Conservation (phyloP, 306 rosid species). For the Astragalus membranaceus region DNA sequence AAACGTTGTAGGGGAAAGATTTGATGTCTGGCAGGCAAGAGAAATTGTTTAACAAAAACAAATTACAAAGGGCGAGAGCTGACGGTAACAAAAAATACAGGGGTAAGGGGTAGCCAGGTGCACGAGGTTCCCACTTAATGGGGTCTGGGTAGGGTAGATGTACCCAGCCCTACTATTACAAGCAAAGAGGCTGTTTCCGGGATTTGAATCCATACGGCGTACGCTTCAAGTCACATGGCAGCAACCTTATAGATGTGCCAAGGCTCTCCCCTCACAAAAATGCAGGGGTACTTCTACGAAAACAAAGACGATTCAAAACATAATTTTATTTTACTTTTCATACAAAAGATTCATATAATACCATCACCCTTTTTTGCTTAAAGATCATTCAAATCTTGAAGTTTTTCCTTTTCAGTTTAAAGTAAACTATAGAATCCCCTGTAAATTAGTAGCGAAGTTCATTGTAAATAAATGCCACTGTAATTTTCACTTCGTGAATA, state of each 20-base stretch:
- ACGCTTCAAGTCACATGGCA: no score
- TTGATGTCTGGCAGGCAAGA: neutral
- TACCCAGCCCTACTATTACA: no score
- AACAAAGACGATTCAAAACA: neutral
- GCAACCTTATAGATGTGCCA: no score
- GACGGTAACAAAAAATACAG: no score
- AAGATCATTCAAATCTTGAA: neutral
- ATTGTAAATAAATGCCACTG: neutral
- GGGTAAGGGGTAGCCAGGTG: no score
- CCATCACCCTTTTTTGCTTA: neutral
- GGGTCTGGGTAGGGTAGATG: no score
- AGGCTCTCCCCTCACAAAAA: neutral
- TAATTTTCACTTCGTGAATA: neutral
- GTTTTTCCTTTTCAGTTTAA: neutral
- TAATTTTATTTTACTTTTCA: neutral
- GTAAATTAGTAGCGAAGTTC: neutral
- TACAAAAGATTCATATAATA: neutral
- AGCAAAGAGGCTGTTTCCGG: no score
- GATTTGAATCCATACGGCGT: no score
- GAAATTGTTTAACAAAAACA: neutral
- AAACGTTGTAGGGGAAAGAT: neutral
- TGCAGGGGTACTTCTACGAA: neutral
- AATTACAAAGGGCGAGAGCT: neutral
- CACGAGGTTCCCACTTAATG: no score
- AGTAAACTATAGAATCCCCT: neutral